Evolutionary conservation across 1,284 basidiomycete species (phyloP).

Genomic region (Sphagnurus paluster): DNA sequence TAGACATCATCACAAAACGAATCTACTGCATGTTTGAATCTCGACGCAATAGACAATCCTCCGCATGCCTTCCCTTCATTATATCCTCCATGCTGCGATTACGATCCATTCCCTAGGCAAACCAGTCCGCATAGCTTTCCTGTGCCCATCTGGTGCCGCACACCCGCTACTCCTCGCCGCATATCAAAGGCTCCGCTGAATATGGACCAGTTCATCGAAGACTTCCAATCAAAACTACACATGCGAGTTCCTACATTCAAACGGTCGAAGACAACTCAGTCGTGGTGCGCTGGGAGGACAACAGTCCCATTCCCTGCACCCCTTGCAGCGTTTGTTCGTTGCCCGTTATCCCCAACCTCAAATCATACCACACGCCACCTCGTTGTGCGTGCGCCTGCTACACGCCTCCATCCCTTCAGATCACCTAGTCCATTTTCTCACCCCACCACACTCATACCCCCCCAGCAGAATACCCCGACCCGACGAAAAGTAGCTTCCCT

Average conservation of each 20-base stretch:
- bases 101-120: slow-evolving; percentile 27
- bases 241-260: slow-evolving; percentile 12
- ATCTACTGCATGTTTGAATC: slow-evolving; percentile 15
- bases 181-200: not conserved
- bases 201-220: slow-evolving; percentile 12
- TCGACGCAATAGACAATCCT: slow-evolving; percentile 19
- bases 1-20: not conserved
- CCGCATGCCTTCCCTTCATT: slow-evolving; percentile 37
- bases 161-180: slow-evolving; percentile 10
- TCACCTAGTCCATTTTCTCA: slow-evolving; percentile 12
- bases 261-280: not conserved
- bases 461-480: not conserved
- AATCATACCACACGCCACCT: not conserved
- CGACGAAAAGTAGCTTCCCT: slow-evolving; percentile 23
- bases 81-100: slow-evolving; percentile 26
- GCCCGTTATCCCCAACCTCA: not conserved
- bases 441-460: not conserved
- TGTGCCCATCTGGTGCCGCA: slow-evolving; percentile 24
- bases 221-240: slow-evolving; percentile 23
- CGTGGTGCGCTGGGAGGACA: slow-evolving; percentile 22
- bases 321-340: slow-evolving; percentile 21
- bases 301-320: slow-evolving; percentile 21
- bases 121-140: slow-evolving; percentile 8
- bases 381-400: not conserved
- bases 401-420: slow-evolving; percentile 16